A percentile compares a stretch with the other conserved stretches of the same genome.
Conservation (phyloP, 2,329 filamentous ascomycete species). For the Tolypocladium nubicola region DNA sequence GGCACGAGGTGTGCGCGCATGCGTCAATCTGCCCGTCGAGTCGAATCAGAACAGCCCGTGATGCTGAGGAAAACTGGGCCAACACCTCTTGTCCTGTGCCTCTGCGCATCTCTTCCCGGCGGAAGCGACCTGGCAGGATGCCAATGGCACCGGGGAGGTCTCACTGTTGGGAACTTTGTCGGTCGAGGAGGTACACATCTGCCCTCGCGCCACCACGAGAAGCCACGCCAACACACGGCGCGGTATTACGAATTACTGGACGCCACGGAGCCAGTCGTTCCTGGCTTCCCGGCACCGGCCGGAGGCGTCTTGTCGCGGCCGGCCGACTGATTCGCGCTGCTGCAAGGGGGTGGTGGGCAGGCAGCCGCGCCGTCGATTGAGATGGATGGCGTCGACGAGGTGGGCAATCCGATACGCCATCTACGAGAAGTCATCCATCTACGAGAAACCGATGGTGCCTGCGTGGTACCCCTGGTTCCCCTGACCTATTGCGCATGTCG, state of each 20-base stretch:
- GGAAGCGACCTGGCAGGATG: not conserved
- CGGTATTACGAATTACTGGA: too few relatives aligned
- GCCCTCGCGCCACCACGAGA: too few relatives aligned
- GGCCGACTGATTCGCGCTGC: not conserved
- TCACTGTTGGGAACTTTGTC: too few relatives aligned
- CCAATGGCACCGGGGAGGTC: not conserved
- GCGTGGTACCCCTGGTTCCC: not conserved
- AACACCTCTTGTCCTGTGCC: too few relatives aligned
- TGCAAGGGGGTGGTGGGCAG: not conserved
- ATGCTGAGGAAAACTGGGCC: too few relatives aligned
- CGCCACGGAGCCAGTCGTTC: not conserved
- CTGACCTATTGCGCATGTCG: not conserved
- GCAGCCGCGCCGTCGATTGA: not conserved
- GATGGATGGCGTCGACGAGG: not conserved
- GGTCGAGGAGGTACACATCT: too few relatives aligned
- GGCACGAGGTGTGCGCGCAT: not conserved
- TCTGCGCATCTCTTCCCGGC: too few relatives aligned
- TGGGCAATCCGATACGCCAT: not conserved
- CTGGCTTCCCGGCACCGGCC: not conserved
- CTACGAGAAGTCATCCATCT: not conserved
- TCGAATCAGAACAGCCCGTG: not conserved
- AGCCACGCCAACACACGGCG: too few relatives aligned
- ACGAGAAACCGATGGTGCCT: not conserved
- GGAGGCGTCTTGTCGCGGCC: not conserved
- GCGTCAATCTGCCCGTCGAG: not conserved